Conservation (phyloP, 345 rosid species). For the Eucalyptus marginata region DNA sequence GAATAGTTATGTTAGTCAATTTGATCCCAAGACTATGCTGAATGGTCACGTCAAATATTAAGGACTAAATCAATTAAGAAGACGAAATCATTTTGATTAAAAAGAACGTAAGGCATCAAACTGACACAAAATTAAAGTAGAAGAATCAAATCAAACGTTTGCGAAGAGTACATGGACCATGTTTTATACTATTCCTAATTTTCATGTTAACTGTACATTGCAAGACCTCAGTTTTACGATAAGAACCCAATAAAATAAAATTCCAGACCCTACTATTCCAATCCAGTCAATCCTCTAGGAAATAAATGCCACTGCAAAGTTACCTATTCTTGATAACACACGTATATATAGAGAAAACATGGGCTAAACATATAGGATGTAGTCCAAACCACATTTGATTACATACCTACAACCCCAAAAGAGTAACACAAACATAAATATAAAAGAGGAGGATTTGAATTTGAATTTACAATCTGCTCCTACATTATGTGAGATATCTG, state of each 20-base stretch:
- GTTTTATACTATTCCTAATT: neutral
- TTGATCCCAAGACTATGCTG: neutral
- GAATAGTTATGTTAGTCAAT: neutral
- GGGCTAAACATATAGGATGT: neutral
- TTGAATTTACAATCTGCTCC: fast-evolving
- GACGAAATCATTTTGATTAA: neutral
- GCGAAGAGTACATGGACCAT: neutral
- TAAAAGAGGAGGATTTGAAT: fast-evolving
- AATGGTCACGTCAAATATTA: neutral
- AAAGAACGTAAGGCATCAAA: neutral
- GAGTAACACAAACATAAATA: neutral
- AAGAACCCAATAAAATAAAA: neutral
- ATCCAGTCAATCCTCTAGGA: neutral
- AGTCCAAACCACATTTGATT: neutral
- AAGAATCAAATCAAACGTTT: neutral
- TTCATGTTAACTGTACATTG: neutral
- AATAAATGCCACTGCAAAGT: neutral
- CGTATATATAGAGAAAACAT: neutral
- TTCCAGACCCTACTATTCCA: neutral
- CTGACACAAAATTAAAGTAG: neutral
- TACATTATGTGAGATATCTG: fast-evolving
- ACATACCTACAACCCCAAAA: neutral
- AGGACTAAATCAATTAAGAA: neutral
- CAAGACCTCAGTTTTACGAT: neutral
- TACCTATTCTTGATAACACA: neutral